Evolutionary conservation across 2,329 filamentous ascomycete genomes (phyloP), one percentile per base, ranked within the genome.

Genomic region (Leptographium wingfieldii): DNA sequence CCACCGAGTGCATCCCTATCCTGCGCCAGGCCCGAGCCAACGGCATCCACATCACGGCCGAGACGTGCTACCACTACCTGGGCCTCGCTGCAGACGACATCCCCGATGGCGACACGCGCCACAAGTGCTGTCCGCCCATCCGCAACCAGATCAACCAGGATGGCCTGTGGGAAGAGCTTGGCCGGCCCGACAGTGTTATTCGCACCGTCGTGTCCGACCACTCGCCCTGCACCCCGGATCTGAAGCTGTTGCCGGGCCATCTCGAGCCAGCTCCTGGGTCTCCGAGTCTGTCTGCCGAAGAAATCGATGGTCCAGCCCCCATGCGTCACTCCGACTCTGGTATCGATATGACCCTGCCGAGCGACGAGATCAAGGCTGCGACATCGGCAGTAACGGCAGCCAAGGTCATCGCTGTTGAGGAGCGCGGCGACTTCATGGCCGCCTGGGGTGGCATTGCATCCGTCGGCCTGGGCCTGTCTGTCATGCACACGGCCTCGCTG

Each of bases 391-490:
- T 40, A 14, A 31, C 40, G 3, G 40, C 51, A 16, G 27, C 52
- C n/a, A 58, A 40, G 38, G 38, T 55, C 43, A 59, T 58, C 60
- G 31, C 43, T 35, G 55, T 62, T 22, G 58, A 57, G 7, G 57
- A 62, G 49, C 56, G 51, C 55, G 94, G 94, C 46, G 90, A 97
- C 74, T 97, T 99, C 79, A 94, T 97, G 74, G 84, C 87, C 4
- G 92, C 92, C 1, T 99, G 94, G 94, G 94, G 94, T 59, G 94
- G 94, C 16, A 96, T 99, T 68, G 92, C 89, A 4, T 94, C 88
- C 5, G 92, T 99, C 22, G 94, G 94, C 0, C 82, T 99, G 1
- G 94, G 94, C 0, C 80, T 99, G 4, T 90, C 90, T 5, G 96
- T 99, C 65, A 80, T 99, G 6, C 87, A 92, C 84, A 92, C 90